Base-by-base conservation (phyloP, 2,329 filamentous ascomycete genomes). In the Neophaeococcomyces aloes region DNA sequence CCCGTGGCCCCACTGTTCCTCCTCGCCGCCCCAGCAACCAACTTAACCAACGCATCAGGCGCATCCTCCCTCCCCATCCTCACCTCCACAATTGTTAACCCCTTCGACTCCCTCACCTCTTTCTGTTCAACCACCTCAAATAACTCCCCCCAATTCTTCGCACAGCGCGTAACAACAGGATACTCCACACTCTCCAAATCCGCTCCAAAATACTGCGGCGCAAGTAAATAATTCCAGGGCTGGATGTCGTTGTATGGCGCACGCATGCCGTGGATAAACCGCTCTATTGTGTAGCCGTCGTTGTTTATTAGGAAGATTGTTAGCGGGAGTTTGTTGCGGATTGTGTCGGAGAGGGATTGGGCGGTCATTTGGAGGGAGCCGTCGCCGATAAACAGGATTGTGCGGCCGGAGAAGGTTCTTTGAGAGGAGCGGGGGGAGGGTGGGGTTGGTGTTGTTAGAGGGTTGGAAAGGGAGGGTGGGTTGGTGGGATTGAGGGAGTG, bases 361-460 rank as follows among this genome's bases (percentile, higher is more conserved):
- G 71, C 76, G 0, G 78, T 83, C 62, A 83, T 73, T 50, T 81
- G 74, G 46, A 83, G 70, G 48, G 75, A 78, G 3, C 78, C 79
- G 41, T 81, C 78, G 4, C 77, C 78, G 27, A 78, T 48, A 78
- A 67, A 66, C 0, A 81, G 61, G 5, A 80, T 66, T 0, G 75
- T 74, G 42, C 1, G 80, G 60, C 7, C 79, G 19, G 18, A 27
- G 39, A 42, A 42, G n/a, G 39, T 42, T n/a, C 15, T 63, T 38
- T 44, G 42, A 17, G 42, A 44, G 27, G 33, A 44, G 13, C 33
- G 35, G 3, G n/a, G 17, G 7, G 23, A n/a, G 17, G 31, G 18
- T 17, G 25, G 59, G 3, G 53, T 56, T 17, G 48, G 42, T 30
- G 64, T 58, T 11, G 56, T 55, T 21, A 64, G 55, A 15, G 77